Conservation (phyloP, 2,329 filamentous ascomycete species). For the Alternaria metachromatica region DNA sequence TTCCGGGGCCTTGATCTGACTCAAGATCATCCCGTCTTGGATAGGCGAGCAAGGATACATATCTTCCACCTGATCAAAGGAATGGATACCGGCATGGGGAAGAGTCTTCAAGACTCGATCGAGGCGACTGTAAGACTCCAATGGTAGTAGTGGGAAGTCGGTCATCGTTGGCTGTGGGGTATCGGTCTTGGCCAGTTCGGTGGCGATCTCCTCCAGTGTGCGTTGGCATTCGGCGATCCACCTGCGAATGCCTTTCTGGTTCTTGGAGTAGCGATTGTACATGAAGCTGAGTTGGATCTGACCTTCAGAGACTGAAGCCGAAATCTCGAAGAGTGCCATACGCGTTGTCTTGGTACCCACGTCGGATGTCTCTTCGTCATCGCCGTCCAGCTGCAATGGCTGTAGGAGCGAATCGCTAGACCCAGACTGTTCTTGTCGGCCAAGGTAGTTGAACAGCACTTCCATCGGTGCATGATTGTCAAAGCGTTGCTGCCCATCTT, state of each 20-base stretch:
- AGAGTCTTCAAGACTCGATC: slow-evolving; percentile 38
- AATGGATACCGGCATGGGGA: slow-evolving; percentile 26
- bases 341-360: slow-evolving; percentile 33
- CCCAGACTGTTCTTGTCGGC: slow-evolving; percentile 58
- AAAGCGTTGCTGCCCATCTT: slow-evolving; percentile 37
- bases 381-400: slow-evolving; percentile 31
- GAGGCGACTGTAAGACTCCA: slow-evolving; percentile 41
- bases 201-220: slow-evolving; percentile 40
- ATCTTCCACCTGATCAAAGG: slow-evolving; percentile 36
- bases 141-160: slow-evolving; percentile 41
- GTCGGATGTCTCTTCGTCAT: slow-evolving; percentile 37
- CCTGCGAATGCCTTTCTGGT: slow-evolving; percentile 40
- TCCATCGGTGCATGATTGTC: slow-evolving; percentile 60
- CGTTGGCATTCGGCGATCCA: slow-evolving; percentile 45
- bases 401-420: slow-evolving; percentile 56
- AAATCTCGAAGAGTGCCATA: slow-evolving; percentile 44
- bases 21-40: slow-evolving; percentile 44
- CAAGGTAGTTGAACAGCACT: slow-evolving; percentile 65
- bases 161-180: slow-evolving; percentile 38
- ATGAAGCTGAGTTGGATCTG: slow-evolving; percentile 41
- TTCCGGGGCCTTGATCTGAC: slow-evolving; percentile 39
- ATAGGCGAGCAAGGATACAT: slow-evolving; percentile 44
- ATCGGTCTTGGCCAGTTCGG: slow-evolving; percentile 26
- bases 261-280: slow-evolving; percentile 44
- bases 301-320: slow-evolving; percentile 30